Conservation (phyloP, 768 basidiomycete genomes). For the Suillus occidentalis region DNA sequence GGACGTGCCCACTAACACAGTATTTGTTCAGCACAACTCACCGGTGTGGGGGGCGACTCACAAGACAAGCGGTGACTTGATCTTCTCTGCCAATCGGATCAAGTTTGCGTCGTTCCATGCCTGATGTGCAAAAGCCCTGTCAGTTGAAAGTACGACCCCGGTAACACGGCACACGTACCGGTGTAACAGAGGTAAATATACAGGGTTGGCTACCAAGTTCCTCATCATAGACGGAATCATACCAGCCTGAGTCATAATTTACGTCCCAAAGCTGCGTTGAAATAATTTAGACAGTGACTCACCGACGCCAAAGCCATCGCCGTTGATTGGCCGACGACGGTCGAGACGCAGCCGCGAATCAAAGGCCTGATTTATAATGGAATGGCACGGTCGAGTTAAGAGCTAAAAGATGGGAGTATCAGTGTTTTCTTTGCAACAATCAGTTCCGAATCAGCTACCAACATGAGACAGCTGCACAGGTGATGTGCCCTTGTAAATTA, state of each 20-base stretch:
- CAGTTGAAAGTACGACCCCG: slow-evolving; percentile 2
- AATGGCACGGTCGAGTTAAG: slow-evolving; percentile 92
- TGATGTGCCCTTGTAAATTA: slow-evolving; percentile 94
- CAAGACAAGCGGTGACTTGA: slow-evolving; percentile 95
- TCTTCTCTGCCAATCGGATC: slow-evolving; percentile 92
- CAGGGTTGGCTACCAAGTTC: slow-evolving; percentile 88
- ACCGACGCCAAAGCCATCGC: slow-evolving; percentile 97
- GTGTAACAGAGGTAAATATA: slow-evolving; percentile 94
- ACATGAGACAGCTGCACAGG: slow-evolving; percentile 92
- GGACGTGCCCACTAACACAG: slow-evolving; percentile 73
- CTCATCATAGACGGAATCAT: slow-evolving; percentile 81
- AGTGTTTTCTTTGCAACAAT: not conserved
- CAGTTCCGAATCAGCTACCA: slow-evolving; percentile 18
- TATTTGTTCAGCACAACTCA: slow-evolving; percentile 1
- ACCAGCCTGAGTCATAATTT: slow-evolving; percentile 68
- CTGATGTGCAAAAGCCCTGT: slow-evolving; percentile 38
- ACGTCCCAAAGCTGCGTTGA: slow-evolving; percentile 1
- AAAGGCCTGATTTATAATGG: slow-evolving; percentile 96
- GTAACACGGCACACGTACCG: slow-evolving; percentile 48
- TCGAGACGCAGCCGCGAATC: slow-evolving; percentile 89
- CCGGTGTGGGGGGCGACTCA: slow-evolving; percentile 35
- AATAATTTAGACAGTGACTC: slow-evolving; percentile 26
- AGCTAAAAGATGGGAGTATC: slow-evolving; percentile 44
- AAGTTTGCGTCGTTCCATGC: slow-evolving; percentile 98
- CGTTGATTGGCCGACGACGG: slow-evolving; percentile 82